Percentiles rank a stretch among this genome's conserved stretches.
Evolutionary conservation across 2,329 filamentous ascomycete species (phyloP).

Genomic region (Fusarium cyanostomum): DNA sequence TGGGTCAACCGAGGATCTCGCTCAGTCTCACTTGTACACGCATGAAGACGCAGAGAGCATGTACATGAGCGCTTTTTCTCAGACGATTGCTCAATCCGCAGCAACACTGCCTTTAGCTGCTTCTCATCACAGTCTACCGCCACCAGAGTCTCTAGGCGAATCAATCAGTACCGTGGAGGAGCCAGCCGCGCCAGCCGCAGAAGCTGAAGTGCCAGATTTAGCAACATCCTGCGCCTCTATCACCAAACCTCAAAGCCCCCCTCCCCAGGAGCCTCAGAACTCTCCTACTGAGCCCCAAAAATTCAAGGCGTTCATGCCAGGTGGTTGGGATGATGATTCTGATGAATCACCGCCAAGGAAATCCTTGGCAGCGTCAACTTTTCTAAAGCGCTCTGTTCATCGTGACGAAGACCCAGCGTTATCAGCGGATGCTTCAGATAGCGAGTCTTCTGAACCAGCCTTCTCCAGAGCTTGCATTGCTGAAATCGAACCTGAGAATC

Average conservation of each 20-base stretch:
- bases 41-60: slow-evolving; percentile 86
- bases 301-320: slow-evolving; percentile 55
- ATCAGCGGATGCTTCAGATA: slow-evolving; percentile 31
- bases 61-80: slow-evolving; percentile 80
- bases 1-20: slow-evolving; percentile 58
- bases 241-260: slow-evolving; percentile 2
- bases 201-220: slow-evolving; percentile 2
- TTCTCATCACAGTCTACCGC: slow-evolving; percentile 17
- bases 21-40: slow-evolving; percentile 75
- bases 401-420: slow-evolving; percentile 12
- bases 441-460: slow-evolving; percentile 43
- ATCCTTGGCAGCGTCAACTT: slow-evolving; percentile 16
- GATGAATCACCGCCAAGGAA: slow-evolving; percentile 27
- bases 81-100: slow-evolving; percentile 48
- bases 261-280: background rate
- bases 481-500: slow-evolving; percentile 23
- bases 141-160: background rate
- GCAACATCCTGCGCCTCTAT: background rate
- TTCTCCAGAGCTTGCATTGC: slow-evolving; percentile 40
- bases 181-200: background rate
- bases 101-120: slow-evolving; percentile 1
- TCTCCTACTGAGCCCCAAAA: slow-evolving; percentile 6
- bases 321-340: slow-evolving; percentile 59
- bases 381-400: slow-evolving; percentile 7
- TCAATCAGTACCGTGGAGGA: background rate